Evolutionary conservation across 106 monocot species (phyloP), one percentile per base, ranked within the genome.

Genomic region (Iris macrosiphon): DNA sequence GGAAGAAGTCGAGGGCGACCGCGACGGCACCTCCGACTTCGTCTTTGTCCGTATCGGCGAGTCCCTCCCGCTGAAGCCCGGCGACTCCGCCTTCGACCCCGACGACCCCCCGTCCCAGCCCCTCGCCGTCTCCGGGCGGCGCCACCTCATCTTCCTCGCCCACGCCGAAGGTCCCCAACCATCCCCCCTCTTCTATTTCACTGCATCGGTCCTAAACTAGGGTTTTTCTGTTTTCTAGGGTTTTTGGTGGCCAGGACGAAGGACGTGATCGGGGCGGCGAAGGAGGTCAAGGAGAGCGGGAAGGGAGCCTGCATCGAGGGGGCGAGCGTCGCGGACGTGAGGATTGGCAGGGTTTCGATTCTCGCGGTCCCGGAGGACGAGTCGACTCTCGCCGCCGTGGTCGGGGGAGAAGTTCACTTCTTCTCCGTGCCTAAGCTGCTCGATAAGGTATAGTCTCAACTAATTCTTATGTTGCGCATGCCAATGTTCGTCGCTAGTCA

Each of bases 211-310:
- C 37, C 4, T 58, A 6, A 43, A 45, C 16, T 58, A 39, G 59
- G 66, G 51, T 33, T 37, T 65, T 40, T 3, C 65, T 29, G 13
- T 45, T 66, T 63, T 27, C 16, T 69, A 98, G 98, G 98, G 40
- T 98, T 98, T 76, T 32, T 90, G 22, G 83, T 78, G 17, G 90
- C 71, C 22, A 78, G 43, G 66, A 98, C 91, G 33, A 72, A 73
- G 50, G 83, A 87, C 59, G 79, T 77, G 1, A 77, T 98, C 32
- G 52, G 30, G 26, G 4, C 61, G 13, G 80, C 83, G 5, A 91
- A 89, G 63, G 69, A 68, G 24, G 49, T 74, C 5, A 89, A 75
- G 57, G 77, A 66, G 31, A 69, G 70, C 46, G 65, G 52, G 23
- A 65, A 72, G 46, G 62, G 49, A 1, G 51, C 58, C 3, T 79